These are phyloP conservation scores for Sporobolomyces pararoseus DNA, from an alignment of 768 basidiomycete genomes.

Conservation along the genomic window DNA sequence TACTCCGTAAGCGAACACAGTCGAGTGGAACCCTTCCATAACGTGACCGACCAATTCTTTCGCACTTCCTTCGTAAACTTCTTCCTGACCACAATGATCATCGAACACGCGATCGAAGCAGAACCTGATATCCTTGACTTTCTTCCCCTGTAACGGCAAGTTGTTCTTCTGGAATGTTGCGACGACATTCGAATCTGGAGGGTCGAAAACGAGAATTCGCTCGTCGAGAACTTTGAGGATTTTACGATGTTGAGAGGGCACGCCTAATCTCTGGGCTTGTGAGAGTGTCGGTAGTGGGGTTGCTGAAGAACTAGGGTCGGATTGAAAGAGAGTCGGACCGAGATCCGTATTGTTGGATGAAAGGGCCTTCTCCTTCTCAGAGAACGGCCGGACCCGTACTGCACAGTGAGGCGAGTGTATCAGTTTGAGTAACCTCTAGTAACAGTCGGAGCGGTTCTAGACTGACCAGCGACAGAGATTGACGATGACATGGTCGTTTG, in stretches of 20 bases:
- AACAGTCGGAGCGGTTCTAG: neutral
- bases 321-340: constrained; percentile 30
- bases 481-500: constrained; percentile 15
- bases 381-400: constrained; percentile 44
- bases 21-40: constrained; percentile 91
- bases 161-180: constrained; percentile 65
- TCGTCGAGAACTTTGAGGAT: constrained; percentile 88
- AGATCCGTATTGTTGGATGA: constrained; percentile 23
- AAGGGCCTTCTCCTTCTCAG: constrained; percentile 34
- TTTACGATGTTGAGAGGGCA: constrained; percentile 29
- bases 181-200: constrained; percentile 78
- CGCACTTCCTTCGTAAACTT: constrained; percentile 81
- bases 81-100: constrained; percentile 72
- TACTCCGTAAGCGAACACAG: constrained; percentile 97
- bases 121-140: constrained; percentile 94
- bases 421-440: neutral
- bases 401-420: neutral
- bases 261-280: constrained; percentile 19
- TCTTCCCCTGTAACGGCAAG: constrained; percentile 67
- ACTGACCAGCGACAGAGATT: constrained; percentile 36
- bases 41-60: constrained; percentile 78
- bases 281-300: neutral
- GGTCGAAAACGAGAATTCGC: constrained; percentile 92
- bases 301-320: constrained; percentile 9
- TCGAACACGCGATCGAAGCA: constrained; percentile 94